A percentile compares a stretch with the other conserved stretches of the same genome.
Evolutionary conservation across 2,329 filamentous ascomycete species (phyloP).

Genomic region (Clarireedia monteithiana): DNA sequence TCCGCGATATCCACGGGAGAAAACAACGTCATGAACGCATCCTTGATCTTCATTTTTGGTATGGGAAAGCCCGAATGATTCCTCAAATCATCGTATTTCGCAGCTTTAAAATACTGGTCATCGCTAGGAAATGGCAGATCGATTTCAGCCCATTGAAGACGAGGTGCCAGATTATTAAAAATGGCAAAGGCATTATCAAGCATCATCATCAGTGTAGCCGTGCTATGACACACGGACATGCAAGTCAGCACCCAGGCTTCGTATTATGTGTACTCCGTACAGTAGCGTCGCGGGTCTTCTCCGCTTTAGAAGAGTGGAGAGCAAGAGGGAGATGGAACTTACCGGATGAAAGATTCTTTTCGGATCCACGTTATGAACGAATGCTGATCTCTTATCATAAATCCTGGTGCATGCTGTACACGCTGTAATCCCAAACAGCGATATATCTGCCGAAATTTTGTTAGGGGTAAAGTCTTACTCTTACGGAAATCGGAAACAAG

Average conservation of each 20-base stretch:
- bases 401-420: constrained; percentile 20
- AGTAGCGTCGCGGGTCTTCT: background rate
- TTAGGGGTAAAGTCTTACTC: background rate
- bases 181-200: constrained; percentile 28
- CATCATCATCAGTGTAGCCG: constrained; percentile 22
- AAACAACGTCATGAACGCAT: constrained; percentile 24
- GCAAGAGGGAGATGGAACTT: background rate
- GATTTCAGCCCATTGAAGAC: constrained; percentile 28
- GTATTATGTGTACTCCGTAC: too few relatives aligned
- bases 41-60: constrained; percentile 24
- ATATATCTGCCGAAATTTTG: constrained; percentile 20
- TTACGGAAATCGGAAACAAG: background rate
- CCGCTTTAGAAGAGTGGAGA: background rate
- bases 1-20: constrained; percentile 13
- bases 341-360: constrained; percentile 26
- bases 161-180: constrained; percentile 27
- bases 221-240: constrained; percentile 13
- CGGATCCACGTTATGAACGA: constrained; percentile 25
- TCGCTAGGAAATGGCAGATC: constrained; percentile 25
- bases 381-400: constrained; percentile 21
- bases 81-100: constrained; percentile 22
- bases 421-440: constrained; percentile 20
- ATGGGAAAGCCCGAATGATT: constrained; percentile 13
- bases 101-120: constrained; percentile 21
- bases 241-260: background rate